Conservation (phyloP, 148 eudicot species). For the Nyssa sinensis region DNA sequence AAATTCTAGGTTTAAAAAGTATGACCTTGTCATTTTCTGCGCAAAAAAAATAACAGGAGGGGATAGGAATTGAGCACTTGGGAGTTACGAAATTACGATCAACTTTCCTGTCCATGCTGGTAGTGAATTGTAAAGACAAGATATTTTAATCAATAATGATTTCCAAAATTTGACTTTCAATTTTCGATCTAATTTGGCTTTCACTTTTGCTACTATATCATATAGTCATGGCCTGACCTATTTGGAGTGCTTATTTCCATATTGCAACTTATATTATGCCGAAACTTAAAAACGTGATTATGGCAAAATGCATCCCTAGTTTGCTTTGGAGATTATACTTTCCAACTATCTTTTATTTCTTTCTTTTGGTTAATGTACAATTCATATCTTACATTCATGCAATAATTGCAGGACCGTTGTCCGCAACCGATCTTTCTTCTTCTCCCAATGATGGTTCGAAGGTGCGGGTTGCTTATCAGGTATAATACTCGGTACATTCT, state of each 20-base stretch:
- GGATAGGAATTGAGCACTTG: too few relatives aligned
- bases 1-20: not conserved
- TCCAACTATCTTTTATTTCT: not conserved
- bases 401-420: slow-evolving; percentile 43
- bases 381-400: not conserved
- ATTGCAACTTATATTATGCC: too few relatives aligned
- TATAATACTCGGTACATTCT: slow-evolving; percentile 14
- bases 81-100: too few relatives aligned
- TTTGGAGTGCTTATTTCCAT: too few relatives aligned
- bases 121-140: too few relatives aligned
- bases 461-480: slow-evolving; percentile 60
- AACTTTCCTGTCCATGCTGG: not conserved
- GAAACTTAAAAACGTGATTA: too few relatives aligned
- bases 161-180: too few relatives aligned
- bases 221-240: not conserved
- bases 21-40: not conserved
- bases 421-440: slow-evolving; percentile 31
- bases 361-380: not conserved
- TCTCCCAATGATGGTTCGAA: slow-evolving; percentile 30
- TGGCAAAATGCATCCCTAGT: not conserved
- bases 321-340: not conserved
- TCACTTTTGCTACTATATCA: not conserved
- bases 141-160: too few relatives aligned
- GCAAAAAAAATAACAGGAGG: too few relatives aligned
- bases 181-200: too few relatives aligned